phyloP scores from a whole-genome alignment of 2,329 filamentous ascomycete genomes.

The Colletotrichum tropicicola region DNA sequence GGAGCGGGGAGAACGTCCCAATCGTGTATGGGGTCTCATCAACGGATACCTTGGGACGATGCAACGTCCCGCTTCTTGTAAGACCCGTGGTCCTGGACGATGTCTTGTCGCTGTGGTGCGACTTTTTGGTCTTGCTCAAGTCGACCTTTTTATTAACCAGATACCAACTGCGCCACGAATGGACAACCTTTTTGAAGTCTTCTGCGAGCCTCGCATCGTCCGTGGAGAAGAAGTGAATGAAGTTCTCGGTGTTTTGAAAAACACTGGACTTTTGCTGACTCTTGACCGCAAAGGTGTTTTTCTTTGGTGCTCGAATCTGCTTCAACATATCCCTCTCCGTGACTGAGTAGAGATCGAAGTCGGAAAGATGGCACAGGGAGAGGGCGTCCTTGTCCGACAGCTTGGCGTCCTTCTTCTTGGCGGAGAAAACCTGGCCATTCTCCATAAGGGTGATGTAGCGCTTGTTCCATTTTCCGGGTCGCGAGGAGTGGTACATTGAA shows the following conservation, averaged over 20 bases:
- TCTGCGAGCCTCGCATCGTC: conserved; percentile 74
- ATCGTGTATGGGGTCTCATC: conserved; percentile 68
- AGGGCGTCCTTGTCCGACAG: conserved; percentile 71
- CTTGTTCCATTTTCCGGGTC: conserved; percentile 88
- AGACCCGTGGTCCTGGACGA: conserved; percentile 40
- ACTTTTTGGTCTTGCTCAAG: conserved; percentile 49
- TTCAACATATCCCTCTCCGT: conserved; percentile 74
- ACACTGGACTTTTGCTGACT: conserved; percentile 89
- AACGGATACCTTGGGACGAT: conserved; percentile 49
- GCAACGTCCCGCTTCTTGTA: conserved; percentile 39
- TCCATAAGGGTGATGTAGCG: conserved; percentile 77
- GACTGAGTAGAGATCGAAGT: conserved; percentile 91
- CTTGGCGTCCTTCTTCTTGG: conserved; percentile 74
- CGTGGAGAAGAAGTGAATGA: conserved; percentile 90
- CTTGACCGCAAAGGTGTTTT: conserved; percentile 87
- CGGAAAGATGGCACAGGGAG: conserved; percentile 84
- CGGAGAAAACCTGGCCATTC: conserved; percentile 76
- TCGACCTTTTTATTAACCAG: conserved; percentile 74
- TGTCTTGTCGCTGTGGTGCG: conserved; percentile 40
- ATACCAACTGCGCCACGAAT: conserved; percentile 93
- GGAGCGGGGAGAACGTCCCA: conserved; percentile 73
- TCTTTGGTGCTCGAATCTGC: conserved; percentile 84
- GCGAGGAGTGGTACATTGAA: conserved; percentile 82
- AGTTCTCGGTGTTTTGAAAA: conserved; percentile 85
- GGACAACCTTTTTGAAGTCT: conserved; percentile 76